Conservation (phyloP, 169 alveolate species). For the Cardiosporidium cionae region DNA sequence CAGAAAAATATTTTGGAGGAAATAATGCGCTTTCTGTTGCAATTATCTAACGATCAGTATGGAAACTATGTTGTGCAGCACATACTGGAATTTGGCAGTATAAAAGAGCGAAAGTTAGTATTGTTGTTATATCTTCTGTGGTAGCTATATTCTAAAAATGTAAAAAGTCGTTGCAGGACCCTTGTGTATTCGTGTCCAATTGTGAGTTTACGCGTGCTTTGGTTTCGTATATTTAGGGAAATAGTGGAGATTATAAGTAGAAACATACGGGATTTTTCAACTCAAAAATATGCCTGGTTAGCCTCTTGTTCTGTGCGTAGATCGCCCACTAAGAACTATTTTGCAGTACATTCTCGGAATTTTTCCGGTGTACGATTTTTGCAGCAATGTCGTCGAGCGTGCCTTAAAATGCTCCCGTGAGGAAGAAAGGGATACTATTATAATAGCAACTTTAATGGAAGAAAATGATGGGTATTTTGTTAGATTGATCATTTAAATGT, state of each 20-base stretch:
- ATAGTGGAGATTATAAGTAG: conserved; percentile 9
- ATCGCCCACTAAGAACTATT: neutral
- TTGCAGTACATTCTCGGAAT: neutral
- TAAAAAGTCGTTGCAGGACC: neutral
- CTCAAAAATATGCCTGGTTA: conserved; percentile 25
- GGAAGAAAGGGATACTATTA: no score
- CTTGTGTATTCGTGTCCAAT: neutral
- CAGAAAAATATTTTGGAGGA: conserved; percentile 20
- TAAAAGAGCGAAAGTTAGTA: conserved; percentile 33
- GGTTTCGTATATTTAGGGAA: neutral
- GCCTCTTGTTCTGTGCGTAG: neutral
- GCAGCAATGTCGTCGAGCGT: conserved; percentile 33
- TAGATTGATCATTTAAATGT: no score
- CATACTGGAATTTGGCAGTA: conserved; percentile 53
- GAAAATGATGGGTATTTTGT: no score
- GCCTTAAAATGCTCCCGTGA: conserved; percentile 21
- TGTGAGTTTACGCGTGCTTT: neutral
- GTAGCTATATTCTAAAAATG: neutral
- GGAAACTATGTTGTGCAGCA: conserved; percentile 77
- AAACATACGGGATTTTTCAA: conserved; percentile 3
- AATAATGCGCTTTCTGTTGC: conserved; percentile 16
- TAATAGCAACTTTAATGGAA: no score
- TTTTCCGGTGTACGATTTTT: neutral
- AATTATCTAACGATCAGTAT: conserved; percentile 33
- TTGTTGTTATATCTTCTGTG: neutral